phyloP scores from a whole-genome alignment of 2,329 filamentous ascomycete genomes.

The Sarocladium brachiariae region DNA sequence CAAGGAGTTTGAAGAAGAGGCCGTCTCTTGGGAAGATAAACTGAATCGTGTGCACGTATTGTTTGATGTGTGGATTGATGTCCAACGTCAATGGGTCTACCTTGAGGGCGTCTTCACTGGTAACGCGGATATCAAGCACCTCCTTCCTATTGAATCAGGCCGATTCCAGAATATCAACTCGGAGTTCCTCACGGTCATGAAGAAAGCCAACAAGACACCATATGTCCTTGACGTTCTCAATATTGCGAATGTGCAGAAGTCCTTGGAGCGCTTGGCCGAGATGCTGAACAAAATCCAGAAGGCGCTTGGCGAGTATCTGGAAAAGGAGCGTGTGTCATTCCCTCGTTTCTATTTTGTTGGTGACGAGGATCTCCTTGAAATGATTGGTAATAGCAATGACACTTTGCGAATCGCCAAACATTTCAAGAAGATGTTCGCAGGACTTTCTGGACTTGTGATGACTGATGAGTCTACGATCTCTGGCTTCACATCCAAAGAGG shows the following conservation, averaged over 20 bases:
- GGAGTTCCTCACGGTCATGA: conserved; percentile 98
- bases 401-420: conserved; percentile 95
- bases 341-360: conserved; percentile 99
- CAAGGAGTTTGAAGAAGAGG: conserved; percentile 98
- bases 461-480: conserved; percentile 86
- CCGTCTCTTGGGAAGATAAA: conserved; percentile 94
- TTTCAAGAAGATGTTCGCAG: conserved; percentile 99
- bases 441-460: conserved; percentile 82
- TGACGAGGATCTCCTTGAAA: conserved; percentile 95
- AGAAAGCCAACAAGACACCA: conserved; percentile 95
- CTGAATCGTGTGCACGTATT: conserved; percentile 94
- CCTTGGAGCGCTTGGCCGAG: conserved; percentile 90
- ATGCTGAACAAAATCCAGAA: conserved; percentile 99
- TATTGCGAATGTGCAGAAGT: conserved; percentile 93
- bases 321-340: conserved; percentile 95
- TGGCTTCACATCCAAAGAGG: conserved; percentile 92
- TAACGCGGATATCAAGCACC: conserved; percentile 97
- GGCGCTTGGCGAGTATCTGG: conserved; percentile 94
- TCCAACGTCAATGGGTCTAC: conserved; percentile 99
- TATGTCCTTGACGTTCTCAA: conserved; percentile 93
- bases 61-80: conserved; percentile 99
- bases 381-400: conserved; percentile 99
- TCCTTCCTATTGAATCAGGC: conserved; percentile 91
- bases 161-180: conserved; percentile 99
- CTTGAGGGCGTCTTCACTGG: conserved; percentile 98